Conservation (phyloP, 2,329 filamentous ascomycete species). For the Davidsoniella virescens region DNA sequence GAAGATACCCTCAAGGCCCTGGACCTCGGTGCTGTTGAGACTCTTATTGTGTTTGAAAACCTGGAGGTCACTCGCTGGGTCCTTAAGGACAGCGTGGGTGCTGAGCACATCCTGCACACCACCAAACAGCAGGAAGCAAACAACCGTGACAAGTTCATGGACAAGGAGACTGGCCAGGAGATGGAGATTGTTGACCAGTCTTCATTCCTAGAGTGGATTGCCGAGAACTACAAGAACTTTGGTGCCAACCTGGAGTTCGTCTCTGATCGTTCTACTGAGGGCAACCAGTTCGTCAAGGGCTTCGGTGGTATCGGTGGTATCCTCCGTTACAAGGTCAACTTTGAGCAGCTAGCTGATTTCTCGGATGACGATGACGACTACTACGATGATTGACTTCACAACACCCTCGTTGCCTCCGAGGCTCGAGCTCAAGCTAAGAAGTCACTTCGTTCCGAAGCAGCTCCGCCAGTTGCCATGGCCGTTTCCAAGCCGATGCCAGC, state of each 20-base stretch:
- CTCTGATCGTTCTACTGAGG: conserved; percentile 90
- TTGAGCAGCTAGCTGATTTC: conserved; percentile 90
- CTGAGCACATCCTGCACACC: conserved; percentile 65
- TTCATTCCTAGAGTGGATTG: conserved; percentile 98
- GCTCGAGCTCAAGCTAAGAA: conserved; percentile 52
- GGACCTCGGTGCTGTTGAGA: conserved; percentile 89
- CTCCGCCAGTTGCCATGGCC: conserved; percentile 27
- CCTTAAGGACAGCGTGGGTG: conserved; percentile 62
- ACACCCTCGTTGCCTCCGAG: conserved; percentile 78
- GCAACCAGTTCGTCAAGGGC: conserved; percentile 98
- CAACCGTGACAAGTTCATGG: conserved; percentile 69
- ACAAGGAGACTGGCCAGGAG: conserved; percentile 88
- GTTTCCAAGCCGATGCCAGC: conserved; percentile 26
- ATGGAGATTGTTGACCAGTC: conserved; percentile 85
- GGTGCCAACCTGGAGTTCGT: conserved; percentile 93
- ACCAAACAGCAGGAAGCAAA: conserved; percentile 64
- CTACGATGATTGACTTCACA: conserved; percentile 84
- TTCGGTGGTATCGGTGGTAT: conserved; percentile 97
- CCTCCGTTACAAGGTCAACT: conserved; percentile 99
- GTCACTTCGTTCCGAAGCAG: conserved; percentile 20
- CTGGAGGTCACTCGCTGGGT: conserved; percentile 85
- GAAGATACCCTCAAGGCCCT: conserved; percentile 95
- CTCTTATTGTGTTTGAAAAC: conserved; percentile 92
- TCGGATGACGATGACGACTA: conserved; percentile 90
- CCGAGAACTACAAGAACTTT: conserved; percentile 96